These are phyloP conservation scores for Paracoccidioides lutzii DNA, from an alignment of 2,329 filamentous ascomycete genomes.

Conservation along the genomic window DNA sequence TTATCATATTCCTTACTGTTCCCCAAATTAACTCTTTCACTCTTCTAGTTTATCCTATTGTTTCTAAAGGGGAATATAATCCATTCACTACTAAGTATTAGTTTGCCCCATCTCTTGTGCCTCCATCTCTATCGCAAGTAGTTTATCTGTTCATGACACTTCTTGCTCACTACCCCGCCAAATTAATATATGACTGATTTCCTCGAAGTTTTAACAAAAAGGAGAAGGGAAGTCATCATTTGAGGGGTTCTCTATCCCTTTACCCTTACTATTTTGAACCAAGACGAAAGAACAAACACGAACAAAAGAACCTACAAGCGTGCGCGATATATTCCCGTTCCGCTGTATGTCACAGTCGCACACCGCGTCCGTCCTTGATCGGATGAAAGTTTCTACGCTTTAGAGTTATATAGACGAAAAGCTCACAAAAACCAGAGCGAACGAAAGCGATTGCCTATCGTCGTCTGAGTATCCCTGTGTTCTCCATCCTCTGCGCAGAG, in stretches of 20 bases:
- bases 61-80: no score
- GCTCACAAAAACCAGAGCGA: not conserved
- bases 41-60: not conserved
- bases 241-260: no score
- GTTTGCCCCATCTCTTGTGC: no score
- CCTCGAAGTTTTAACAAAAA: not conserved
- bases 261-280: no score
- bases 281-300: not conserved
- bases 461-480: no score
- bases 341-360: not conserved
- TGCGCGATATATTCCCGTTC: not conserved
- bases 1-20: not conserved
- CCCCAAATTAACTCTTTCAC: not conserved
- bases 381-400: not conserved
- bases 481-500: no score
- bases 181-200: not conserved
- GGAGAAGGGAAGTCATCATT: no score
- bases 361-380: not conserved
- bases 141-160: not conserved
- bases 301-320: not conserved
- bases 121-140: no score
- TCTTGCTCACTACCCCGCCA: not conserved
- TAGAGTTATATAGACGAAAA: not conserved
- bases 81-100: not conserved
- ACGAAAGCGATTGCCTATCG: no score